Evolutionary conservation across 2,329 filamentous ascomycete genomes (phyloP).

Genomic region (Tricladium varicosporioides): DNA sequence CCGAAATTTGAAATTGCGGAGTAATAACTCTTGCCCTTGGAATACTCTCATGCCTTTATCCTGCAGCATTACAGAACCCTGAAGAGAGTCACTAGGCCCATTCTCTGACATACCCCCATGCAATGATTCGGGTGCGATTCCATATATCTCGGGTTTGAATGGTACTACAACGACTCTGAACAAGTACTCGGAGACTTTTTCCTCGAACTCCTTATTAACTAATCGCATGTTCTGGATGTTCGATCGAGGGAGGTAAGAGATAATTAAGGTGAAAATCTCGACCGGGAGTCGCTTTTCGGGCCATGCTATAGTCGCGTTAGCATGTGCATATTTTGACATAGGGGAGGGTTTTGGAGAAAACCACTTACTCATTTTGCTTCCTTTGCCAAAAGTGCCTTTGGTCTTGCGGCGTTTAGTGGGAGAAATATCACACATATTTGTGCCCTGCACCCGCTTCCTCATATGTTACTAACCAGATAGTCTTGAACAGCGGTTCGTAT

Average conservation of each 20-base stretch:
- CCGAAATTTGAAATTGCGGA: neutral
- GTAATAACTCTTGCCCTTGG: constrained; percentile 36
- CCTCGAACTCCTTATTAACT: constrained; percentile 58
- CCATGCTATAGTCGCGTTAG: constrained; percentile 31
- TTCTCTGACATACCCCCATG: constrained; percentile 1
- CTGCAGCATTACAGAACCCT: constrained; percentile 32
- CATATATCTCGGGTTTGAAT: constrained; percentile 63
- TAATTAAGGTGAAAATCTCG: constrained; percentile 61
- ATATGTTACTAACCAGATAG: no score
- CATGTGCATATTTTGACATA: neutral
- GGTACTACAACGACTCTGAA: constrained; percentile 64
- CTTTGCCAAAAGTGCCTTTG: constrained; percentile 9
- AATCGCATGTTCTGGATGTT: constrained; percentile 61
- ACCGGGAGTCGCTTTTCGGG: constrained; percentile 48
- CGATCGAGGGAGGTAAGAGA: constrained; percentile 51
- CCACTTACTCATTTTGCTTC: no score
- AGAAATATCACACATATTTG: constrained; percentile 15
- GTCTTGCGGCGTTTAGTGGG: constrained; percentile 27
- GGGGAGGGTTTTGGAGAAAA: neutral
- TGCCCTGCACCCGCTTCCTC: neutral
- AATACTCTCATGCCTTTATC: constrained; percentile 59
- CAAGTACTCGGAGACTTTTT: constrained; percentile 53
- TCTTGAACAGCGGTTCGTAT: no score
- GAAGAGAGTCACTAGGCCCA: constrained; percentile 5
- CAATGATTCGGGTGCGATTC: constrained; percentile 41